Base-by-base conservation (phyloP, 1,284 basidiomycete species). In the Pseudozyma flocculosa region DNA sequence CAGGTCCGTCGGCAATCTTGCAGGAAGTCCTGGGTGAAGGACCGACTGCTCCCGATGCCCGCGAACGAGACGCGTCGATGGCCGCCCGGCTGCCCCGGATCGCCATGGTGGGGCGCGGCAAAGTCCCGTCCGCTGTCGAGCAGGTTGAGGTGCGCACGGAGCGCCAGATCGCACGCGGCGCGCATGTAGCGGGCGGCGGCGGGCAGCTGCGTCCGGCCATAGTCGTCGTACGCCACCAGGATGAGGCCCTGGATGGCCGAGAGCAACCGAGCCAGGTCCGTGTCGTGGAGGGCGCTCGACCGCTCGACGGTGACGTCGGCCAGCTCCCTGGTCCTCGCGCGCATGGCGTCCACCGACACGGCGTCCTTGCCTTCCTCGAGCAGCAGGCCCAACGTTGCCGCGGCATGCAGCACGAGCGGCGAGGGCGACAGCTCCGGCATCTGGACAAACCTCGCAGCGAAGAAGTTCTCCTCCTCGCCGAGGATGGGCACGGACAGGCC, bases 161-260 rank as follows among this genome's bases (percentile, higher is more conserved):
- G 45, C 2, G 42, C 51, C 17, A 54, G 24, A 8, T 48, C 22
- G 24, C 42, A 41, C 2, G 41, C 51, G 2, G 42, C 21, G n/a
- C 22, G 34, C 41, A 47, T 54, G 17, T 23, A 15, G 2, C 24
- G 37, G 7, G 30, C 45, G 17, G 51, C 51, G 3, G 43, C 36
- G 14, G 26, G 4, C 7, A 48, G 41, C 1, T 40, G 26, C 9
- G 43, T 43, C 34, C 46, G 45, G 0, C 45, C 51, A 37, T 54
- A 54, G 39, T 40, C 38, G 17, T 54, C 51, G 45, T 54, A 48
- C 3, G 51, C 45, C 11, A 54, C 2, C 0, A 54, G 45, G 14
- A 54, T 36, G 10, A 43, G 10, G 1, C 29, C 40, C 22, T 45
- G 45, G 8, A 54, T 15, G 17, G 22, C n/a, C 5, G 19, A 11